Percentiles rank a stretch among this genome's conserved stretches.
phyloP scores from a whole-genome alignment of 768 basidiomycete genomes.

The Dacryopinax spathularia region DNA sequence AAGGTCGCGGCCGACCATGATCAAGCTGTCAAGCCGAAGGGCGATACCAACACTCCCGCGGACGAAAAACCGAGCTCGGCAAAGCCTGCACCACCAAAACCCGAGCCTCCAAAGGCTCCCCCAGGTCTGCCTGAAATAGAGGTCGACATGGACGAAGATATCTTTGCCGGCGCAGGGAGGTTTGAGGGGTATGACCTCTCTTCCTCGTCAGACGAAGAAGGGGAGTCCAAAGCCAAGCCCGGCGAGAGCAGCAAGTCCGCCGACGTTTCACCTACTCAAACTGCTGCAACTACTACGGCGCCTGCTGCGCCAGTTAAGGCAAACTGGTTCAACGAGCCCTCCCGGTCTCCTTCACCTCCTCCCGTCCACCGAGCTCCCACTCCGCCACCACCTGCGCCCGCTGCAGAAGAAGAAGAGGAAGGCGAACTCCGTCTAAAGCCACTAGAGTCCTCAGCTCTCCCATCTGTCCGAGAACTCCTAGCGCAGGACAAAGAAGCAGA shows the following conservation, averaged over 20 bases:
- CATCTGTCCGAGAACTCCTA: constrained; percentile 70
- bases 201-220: constrained; percentile 41
- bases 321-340: constrained; percentile 9
- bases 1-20: constrained; percentile 19
- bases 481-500: constrained; percentile 58
- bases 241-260: not conserved
- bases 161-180: constrained; percentile 74
- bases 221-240: too few species aligned
- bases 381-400: not conserved
- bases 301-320: not conserved
- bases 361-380: not conserved
- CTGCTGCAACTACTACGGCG: too few species aligned
- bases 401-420: constrained; percentile 29
- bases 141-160: constrained; percentile 54
- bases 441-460: constrained; percentile 62
- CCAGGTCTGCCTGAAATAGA: constrained; percentile 22
- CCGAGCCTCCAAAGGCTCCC: not conserved
- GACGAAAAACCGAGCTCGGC: constrained; percentile 16
- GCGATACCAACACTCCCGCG: constrained; percentile 20
- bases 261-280: not conserved
- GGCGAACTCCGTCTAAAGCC: constrained; percentile 48
- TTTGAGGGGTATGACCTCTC: constrained; percentile 55
- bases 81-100: not conserved
- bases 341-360: not conserved
- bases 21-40: constrained; percentile 13